phyloP scores from a whole-genome alignment of 73 alveolate species.

The Paramecium primaurelia region DNA sequence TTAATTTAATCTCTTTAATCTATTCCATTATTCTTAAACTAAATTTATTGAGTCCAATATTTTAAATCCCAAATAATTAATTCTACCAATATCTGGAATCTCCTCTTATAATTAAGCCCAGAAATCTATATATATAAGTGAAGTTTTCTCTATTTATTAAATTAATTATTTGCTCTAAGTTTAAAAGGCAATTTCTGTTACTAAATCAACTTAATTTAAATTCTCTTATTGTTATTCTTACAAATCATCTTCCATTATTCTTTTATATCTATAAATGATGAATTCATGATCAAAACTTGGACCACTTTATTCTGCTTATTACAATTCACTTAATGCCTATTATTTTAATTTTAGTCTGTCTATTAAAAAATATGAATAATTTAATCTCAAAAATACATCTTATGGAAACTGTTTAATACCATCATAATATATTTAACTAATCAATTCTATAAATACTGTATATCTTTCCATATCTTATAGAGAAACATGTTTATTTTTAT shows the following conservation, averaged over 20 bases:
- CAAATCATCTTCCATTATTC: slow-evolving; percentile 45
- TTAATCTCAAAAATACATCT: not conserved
- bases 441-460: not conserved
- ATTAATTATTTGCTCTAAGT: not conserved
- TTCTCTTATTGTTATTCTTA: slow-evolving; percentile 18
- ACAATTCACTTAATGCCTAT: slow-evolving; percentile 22
- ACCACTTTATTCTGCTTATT: slow-evolving; percentile 31
- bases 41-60: not conserved
- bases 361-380: slow-evolving; percentile 32
- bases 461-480: not conserved
- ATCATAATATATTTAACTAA: not conserved
- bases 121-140: slow-evolving; percentile 3
- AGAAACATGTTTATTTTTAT: not conserved
- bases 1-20: slow-evolving; percentile 1
- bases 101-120: slow-evolving; percentile 48
- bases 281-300: slow-evolving; percentile 48
- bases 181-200: not conserved
- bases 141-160: not conserved
- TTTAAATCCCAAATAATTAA: not conserved
- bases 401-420: slow-evolving; percentile 39
- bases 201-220: not conserved
- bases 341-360: slow-evolving; percentile 28
- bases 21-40: slow-evolving; percentile 37
- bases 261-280: slow-evolving; percentile 33
- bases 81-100: slow-evolving; percentile 40